Base-by-base conservation (phyloP, 78 protist species). In the Dictyostelium purpureum region DNA sequence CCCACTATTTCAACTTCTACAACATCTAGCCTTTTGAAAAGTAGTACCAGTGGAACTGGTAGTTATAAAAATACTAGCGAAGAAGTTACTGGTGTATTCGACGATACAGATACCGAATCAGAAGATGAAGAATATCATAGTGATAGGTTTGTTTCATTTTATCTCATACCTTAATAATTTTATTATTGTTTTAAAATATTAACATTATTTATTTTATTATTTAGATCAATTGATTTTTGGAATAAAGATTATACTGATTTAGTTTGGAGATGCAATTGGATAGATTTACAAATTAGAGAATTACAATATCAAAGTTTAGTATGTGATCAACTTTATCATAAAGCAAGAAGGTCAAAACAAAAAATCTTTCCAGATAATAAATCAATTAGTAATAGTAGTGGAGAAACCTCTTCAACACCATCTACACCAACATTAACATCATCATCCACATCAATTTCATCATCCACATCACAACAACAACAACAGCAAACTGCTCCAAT, bases 221-320 rank as follows among this genome's bases (percentile, higher is more conserved):
- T 31, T 52, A 75, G 81, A 57, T 33, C n/a, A 14, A 51, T 85
- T 19, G 80, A 73, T 45, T 73, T 45, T 73, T 85, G 92, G 92
- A 70, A 47, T 33, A 85, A 77, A 37, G 92, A 85, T 47, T 85
- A 59, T 45, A 47, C 38, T 28, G 92, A 85, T 59, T 16, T 85
- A 28, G 26, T 56, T 12, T 85, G 92, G 92, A 51, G 92, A 61
- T 85, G 83, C 47, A 65, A 74, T 47, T 85, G 92, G 92, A 33
- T 85, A 28, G 82, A 85, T 47, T 66, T 85, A 38, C 92, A 85
- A 37, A 70, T 85, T 11, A 52, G 82, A 43, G 92, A 85, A 73
- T 26, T 85, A 38, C 92, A 85, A 28, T 85, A 70, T 59, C 80
- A 85, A 19, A 73, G 76, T 33, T 45, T 47, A 31, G 26, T 74